A percentile compares a stretch with the other conserved stretches of the same genome.
These are phyloP conservation scores for Claviceps sp. DNA, from an alignment of 2,329 filamentous ascomycete genomes.

Conservation along the genomic window DNA sequence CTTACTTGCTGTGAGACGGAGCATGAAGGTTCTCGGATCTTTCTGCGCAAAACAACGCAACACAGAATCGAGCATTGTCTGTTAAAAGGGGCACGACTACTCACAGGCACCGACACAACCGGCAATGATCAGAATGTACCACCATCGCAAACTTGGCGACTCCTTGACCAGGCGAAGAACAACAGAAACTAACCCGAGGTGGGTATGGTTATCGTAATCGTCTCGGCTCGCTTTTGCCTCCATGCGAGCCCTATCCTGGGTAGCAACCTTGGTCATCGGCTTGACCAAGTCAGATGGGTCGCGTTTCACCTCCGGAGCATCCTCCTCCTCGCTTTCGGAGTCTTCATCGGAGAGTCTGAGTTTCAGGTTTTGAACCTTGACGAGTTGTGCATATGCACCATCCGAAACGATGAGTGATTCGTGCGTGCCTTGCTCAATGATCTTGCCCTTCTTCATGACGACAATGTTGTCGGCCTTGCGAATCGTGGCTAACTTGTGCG, in stretches of 20 bases:
- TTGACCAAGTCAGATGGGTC: constrained; percentile 14
- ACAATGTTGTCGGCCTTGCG: constrained; percentile 54
- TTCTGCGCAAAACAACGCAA: too few relatives aligned
- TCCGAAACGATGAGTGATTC: constrained; percentile 33
- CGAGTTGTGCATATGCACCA: constrained; percentile 3
- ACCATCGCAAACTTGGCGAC: constrained; percentile 22
- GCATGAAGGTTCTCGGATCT: too few relatives aligned
- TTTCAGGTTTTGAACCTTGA: neutral
- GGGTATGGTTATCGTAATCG: constrained; percentile 21
- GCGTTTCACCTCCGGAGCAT: neutral
- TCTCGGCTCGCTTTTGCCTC: constrained; percentile 23
- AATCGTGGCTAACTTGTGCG: constrained; percentile 81
- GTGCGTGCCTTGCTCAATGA: constrained; percentile 46
- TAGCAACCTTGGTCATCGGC: constrained; percentile 19
- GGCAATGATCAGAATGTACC: constrained; percentile 20
- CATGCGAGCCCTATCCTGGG: constrained; percentile 17
- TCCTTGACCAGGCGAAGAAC: constrained; percentile 23
- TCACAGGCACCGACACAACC: constrained; percentile 17
- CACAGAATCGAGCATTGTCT: neutral
- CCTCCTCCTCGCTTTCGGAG: constrained; percentile 1
- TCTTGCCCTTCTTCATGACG: constrained; percentile 41
- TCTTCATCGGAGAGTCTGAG: neutral
- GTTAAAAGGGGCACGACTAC: neutral
- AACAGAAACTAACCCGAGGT: constrained; percentile 16
- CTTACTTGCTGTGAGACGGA: too few relatives aligned